These are phyloP conservation scores for Schrenkiella parvula DNA, from an alignment of 345 rosid species.

Conservation along the genomic window DNA sequence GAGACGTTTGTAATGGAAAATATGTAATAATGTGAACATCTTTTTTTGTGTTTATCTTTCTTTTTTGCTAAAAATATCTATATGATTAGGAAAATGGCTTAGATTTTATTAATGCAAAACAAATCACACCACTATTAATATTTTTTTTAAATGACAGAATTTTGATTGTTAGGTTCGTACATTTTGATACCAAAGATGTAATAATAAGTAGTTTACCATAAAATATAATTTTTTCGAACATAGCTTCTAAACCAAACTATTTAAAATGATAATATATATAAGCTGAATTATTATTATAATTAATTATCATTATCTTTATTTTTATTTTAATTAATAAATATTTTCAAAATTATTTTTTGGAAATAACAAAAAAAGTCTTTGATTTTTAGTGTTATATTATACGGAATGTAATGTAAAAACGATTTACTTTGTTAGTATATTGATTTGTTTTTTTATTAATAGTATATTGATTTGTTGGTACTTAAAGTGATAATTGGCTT, in stretches of 20 bases:
- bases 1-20: constrained; percentile 14
- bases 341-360: too few relatives aligned
- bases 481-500: constrained; percentile 28
- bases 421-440: background rate
- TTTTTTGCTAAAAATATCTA: background rate
- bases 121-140: too few relatives aligned
- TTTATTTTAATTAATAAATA: too few relatives aligned
- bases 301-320: too few relatives aligned
- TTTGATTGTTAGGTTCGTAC: background rate
- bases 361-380: too few relatives aligned
- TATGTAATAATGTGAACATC: constrained; percentile 29
- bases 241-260: background rate
- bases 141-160: background rate
- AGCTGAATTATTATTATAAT: too few relatives aligned
- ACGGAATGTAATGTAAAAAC: background rate
- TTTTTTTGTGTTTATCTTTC: background rate
- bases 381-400: background rate
- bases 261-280: background rate
- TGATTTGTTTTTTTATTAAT: too few relatives aligned
- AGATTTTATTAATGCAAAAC: background rate
- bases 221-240: background rate
- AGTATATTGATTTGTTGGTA: constrained; percentile 18
- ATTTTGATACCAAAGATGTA: background rate
- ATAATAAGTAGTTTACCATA: background rate
- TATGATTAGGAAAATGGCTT: background rate